Base-by-base conservation (phyloP, 1,284 basidiomycete species). In the Cyathus pygmaeus region DNA sequence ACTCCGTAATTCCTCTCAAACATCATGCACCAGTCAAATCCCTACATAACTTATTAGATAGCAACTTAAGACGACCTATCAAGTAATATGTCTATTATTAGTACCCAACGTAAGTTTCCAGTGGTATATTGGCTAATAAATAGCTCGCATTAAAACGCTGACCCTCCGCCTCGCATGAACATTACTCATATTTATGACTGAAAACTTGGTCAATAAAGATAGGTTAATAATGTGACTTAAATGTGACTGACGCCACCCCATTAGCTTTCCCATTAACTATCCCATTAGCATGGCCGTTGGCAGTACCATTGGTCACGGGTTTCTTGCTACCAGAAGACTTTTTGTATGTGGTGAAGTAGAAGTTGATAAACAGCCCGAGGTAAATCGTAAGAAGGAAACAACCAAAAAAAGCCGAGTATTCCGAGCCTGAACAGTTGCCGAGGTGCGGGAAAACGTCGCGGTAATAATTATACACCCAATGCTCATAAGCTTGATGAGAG, bases 291-390 rank as follows among this genome's bases (percentile, higher is more conserved):
- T 78, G 66, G 31, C 79, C 79, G 60, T 81, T 81, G 17, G 73
- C 72, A 55, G 70, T 59, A 60, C 74, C 75, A 49, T 79, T 79
- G 10, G 77, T 68, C 29, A 76, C 33, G 15, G 33, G 74, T 36
- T 82, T 79, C 64, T 81, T 84, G 63, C 79, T 79, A 59, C 78
- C 77, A 19, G 61, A 73, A 29, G 89, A 85, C 75, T 89, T 90
- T 81, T 90, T 89, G 82, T 94, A 94, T 23, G 92, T 94, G 75
- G 90, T 87, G 70, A 94, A 86, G 79, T 94, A 94, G 79, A 94
- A 94, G 77, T 94, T 91, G 83, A 97, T 94, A 85, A 97, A 96
- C 61, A 98, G 87, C 71, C 89, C 86, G 58, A 98, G 88, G 80
- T 98, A 99, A 74, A 89, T 92, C 49, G 94, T 93, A 67, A 99